Base-by-base conservation (phyloP, 495 filamentous ascomycete species). In the Talaromyces proteolyticus region DNA sequence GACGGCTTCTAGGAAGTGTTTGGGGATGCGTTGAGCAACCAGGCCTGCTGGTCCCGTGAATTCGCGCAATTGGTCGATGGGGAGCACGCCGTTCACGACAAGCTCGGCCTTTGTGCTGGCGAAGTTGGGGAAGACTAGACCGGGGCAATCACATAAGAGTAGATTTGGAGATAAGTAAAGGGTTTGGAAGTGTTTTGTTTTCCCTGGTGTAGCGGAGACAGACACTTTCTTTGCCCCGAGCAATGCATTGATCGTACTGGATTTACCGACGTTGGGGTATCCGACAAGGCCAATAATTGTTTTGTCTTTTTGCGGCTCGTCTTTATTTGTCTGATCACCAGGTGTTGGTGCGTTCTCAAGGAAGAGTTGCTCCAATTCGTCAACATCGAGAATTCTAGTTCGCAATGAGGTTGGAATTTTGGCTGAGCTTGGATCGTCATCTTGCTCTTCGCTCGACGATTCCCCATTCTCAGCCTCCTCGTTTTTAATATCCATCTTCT, bases 161-260 rank as follows among this genome's bases (percentile, higher is more conserved):
- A 97, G 88, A 53, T 83, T 78, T 14, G 91, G 85, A 53, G 87
- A 91, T 42, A 97, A 78, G 64, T 95, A 92, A 55, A 99, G 90
- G 16, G 94, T 99, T 65, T 99, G 94, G 73, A 99, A 99, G 60
- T 99, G 94, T 72, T 99, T 99, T 8, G 94, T 99, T 68, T 97
- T 99, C 50, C 94, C 94, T 5, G 94, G 94, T 2, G 94, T 99
- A 22, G 92, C 84, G 36, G 94, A 97, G 37, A 99, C 94, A 2
- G 92, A 96, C 4, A 99, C 94, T 70, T 97, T 97, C 77, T 96
- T 97, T 48, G 94, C 86, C 45, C 94, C 94, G 51, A 96, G 88
- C 37, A 99, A 81, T 11, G 94, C 92, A 70, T 99, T 99, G 76
- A 99, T 97, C 6, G 94, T 99, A 37, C 89, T 95, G 6, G 94